Percentiles rank a stretch among this genome's conserved stretches.
Evolutionary conservation across 2,329 filamentous ascomycete genomes (phyloP).

Genomic region (Hypocrella siamensis): DNA sequence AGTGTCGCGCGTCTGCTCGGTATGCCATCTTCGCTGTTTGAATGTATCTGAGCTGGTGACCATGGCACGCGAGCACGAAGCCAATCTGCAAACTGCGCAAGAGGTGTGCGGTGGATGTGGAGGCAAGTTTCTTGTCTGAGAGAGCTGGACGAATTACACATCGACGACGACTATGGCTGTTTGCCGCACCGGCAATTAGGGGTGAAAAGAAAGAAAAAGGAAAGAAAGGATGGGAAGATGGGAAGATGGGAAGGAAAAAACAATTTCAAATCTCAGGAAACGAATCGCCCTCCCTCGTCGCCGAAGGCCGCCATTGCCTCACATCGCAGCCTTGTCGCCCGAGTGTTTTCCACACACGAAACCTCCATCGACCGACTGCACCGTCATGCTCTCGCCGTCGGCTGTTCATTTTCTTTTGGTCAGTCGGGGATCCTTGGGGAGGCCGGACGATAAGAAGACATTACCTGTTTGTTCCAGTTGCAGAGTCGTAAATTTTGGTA

Average conservation of each 20-base stretch:
- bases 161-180: background rate
- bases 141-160: background rate
- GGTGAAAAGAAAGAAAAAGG: background rate
- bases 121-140: conserved; percentile 22
- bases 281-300: too few relatives aligned
- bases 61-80: conserved; percentile 15
- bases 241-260: background rate
- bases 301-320: too few relatives aligned
- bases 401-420: too few relatives aligned
- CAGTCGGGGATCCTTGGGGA: too few relatives aligned
- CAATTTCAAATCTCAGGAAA: background rate
- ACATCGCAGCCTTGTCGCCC: conserved; percentile 3
- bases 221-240: background rate
- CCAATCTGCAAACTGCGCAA: conserved; percentile 14
- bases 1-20: conserved; percentile 35
- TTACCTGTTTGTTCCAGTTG: conserved; percentile 5
- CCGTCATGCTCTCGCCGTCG: background rate
- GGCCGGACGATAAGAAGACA: too few relatives aligned
- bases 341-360: conserved; percentile 8
- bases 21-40: conserved; percentile 37
- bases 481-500: conserved; percentile 6
- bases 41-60: conserved; percentile 23
- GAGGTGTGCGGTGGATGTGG: conserved; percentile 24
- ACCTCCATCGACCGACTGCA: conserved; percentile 6
- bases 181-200: too few relatives aligned